Conservation (phyloP, 2,329 filamentous ascomycete genomes). For the Colletotrichum chlorophyti region DNA sequence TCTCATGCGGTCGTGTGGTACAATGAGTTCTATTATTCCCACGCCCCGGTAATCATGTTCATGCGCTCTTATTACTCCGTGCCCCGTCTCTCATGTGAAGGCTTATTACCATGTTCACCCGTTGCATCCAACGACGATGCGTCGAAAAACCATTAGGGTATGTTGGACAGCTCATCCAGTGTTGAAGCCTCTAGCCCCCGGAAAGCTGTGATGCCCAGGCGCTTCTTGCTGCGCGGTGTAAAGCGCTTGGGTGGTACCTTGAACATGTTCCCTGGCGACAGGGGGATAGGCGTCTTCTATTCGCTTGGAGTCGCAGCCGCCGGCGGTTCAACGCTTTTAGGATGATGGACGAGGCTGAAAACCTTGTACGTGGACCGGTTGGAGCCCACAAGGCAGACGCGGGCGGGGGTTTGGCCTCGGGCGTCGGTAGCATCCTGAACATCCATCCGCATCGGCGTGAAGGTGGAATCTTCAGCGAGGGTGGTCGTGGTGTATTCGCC, state of each 20-base stretch:
- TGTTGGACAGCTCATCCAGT: conserved; percentile 15
- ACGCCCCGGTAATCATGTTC: no score
- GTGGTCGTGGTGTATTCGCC: not conserved
- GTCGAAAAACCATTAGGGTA: not conserved
- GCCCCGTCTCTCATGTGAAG: no score
- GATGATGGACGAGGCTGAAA: conserved; percentile 43
- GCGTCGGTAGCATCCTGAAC: conserved; percentile 51
- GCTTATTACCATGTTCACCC: no score
- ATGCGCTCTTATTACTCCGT: no score
- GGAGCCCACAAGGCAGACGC: conserved; percentile 57
- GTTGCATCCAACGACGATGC: no score
- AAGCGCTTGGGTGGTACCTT: conserved; percentile 24
- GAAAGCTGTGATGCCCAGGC: conserved; percentile 1
- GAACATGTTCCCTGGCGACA: conserved; percentile 26
- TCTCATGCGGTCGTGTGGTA: no score
- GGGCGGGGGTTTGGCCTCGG: conserved; percentile 54
- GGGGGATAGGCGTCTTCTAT: conserved; percentile 19
- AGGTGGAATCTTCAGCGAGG: conserved; percentile 36
- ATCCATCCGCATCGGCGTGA: conserved; percentile 57
- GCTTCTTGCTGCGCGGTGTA: conserved; percentile 21
- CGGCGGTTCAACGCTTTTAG: not conserved
- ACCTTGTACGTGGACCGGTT: conserved; percentile 56
- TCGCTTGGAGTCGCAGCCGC: not conserved
- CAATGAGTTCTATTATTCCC: no score
- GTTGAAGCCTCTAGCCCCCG: not conserved